Base-by-base conservation (phyloP, 805 yeast genomes). In the Barnettozyma sucrosica region DNA sequence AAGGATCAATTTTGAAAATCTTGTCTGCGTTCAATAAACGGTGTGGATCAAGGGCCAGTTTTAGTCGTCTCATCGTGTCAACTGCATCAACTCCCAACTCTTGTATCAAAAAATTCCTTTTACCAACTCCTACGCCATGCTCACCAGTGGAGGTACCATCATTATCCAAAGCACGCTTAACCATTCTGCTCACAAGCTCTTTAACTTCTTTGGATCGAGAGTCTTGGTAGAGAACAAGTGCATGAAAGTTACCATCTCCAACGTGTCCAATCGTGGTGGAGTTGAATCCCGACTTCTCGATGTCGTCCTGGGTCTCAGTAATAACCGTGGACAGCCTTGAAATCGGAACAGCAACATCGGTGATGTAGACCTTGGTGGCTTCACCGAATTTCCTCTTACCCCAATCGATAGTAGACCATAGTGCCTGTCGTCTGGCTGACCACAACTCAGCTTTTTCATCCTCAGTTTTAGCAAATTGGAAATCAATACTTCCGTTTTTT, bases 141-240 rank as follows among this genome's bases (percentile, higher is more conserved):
- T 87, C 95, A 32, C 95, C 95, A 5, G 89, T 83, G 54, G 89
- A 81, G 2, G 96, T 87, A 2, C 95, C 95, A 45, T 86, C 95
- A 34, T 81, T 75, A 1, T 68, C 74, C 16, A 87, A 66, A 0
- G 92, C 95, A 36, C 81, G 62, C 39, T 72, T 59, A 42, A 84
- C 85, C 84, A 87, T 80, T 44, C 76, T 69, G 24, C 74, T 72
- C 13, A 83, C 81, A 11, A 83, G 57, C 11, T 61, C 57, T 49
- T 76, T 74, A 3, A 79, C 82, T 20, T 62, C 63, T 1, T 66
- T 64, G 18, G 68, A 56, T 53, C 80, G 76, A 19, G 75, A 74
- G 0, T 79, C 77, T 41, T 71, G 73, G 63, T 80, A 83, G 7
- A 83, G 67, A 21, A 85, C 72, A 51, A 83, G 70, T 33, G 85